Evolutionary conservation across 345 rosid species (phyloP).

Genomic region (Aquilaria sinensis): DNA sequence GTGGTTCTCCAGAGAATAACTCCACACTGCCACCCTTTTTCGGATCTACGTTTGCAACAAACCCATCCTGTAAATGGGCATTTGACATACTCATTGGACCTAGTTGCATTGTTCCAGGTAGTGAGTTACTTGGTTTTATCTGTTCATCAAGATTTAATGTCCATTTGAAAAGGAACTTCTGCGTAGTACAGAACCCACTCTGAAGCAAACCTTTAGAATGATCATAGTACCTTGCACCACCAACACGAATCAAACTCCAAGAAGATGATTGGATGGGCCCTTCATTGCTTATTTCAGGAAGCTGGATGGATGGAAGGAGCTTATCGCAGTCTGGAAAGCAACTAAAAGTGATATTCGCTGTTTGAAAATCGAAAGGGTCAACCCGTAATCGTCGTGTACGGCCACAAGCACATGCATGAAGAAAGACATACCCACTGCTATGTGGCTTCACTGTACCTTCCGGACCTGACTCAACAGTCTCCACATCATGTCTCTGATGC

Average conservation of each 20-base stretch:
- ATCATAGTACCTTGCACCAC: slow-evolving; percentile 64
- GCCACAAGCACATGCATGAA: slow-evolving; percentile 90
- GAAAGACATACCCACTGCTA: slow-evolving; percentile 74
- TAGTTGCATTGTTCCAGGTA: slow-evolving; percentile 17
- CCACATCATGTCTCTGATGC: slow-evolving; percentile 55
- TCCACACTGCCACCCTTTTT: slow-evolving; percentile 28
- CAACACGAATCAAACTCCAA: slow-evolving; percentile 73
- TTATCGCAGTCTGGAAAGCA: slow-evolving; percentile 70
- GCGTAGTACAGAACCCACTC: slow-evolving; percentile 59
- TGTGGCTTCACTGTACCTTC: slow-evolving; percentile 38
- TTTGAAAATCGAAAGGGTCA: slow-evolving; percentile 74
- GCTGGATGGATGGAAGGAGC: slow-evolving; percentile 48
- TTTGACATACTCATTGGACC: slow-evolving; percentile 25
- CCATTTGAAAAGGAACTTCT: slow-evolving; percentile 67
- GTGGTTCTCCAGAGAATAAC: slow-evolving; percentile 17
- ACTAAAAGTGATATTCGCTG: slow-evolving; percentile 47
- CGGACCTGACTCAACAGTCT: slow-evolving; percentile 18
- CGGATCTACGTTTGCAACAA: slow-evolving; percentile 19
- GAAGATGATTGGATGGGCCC: slow-evolving; percentile 59
- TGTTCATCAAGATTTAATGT: slow-evolving; percentile 45
- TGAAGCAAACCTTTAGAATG: slow-evolving; percentile 72
- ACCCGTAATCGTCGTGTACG: slow-evolving; percentile 52
- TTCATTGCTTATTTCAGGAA: slow-evolving; percentile 31
- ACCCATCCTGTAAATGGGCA: slow-evolving; percentile 19
- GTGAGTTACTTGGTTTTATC: slow-evolving; percentile 21